A percentile compares a stretch with the other conserved stretches of the same genome.
Conservation (phyloP, 805 yeast species). For the Saccharomycopsis synnaedendra region DNA sequence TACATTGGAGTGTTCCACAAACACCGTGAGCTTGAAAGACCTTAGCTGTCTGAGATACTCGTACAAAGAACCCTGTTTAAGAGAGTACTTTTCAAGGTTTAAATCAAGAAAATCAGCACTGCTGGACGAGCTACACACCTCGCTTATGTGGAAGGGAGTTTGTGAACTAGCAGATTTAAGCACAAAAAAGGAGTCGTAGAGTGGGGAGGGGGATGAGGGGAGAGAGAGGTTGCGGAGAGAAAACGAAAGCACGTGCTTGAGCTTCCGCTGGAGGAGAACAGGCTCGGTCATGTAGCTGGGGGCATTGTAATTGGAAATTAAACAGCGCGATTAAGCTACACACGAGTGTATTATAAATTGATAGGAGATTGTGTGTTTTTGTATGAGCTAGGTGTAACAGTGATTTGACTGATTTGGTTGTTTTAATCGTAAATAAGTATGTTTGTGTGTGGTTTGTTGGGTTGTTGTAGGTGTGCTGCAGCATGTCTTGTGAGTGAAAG, state of each 20-base stretch:
- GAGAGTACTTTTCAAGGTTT: conserved; percentile 1
- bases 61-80: neutral
- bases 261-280: conserved; percentile 3
- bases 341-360: too few relatives aligned
- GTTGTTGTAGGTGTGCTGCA: too few relatives aligned
- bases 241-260: conserved; percentile 13
- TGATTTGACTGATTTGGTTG: too few relatives aligned
- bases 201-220: neutral
- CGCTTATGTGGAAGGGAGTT: conserved; percentile 16
- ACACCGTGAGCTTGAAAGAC: conserved; percentile 8
- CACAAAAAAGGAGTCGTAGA: conserved; percentile 6
- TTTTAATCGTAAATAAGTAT: too few relatives aligned
- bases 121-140: neutral
- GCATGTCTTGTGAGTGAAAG: too few relatives aligned
- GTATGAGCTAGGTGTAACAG: too few relatives aligned
- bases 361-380: too few relatives aligned
- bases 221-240: conserved; percentile 6
- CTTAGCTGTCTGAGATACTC: neutral
- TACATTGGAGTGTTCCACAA: neutral
- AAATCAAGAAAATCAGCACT: conserved; percentile 12
- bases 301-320: too few relatives aligned
- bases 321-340: too few relatives aligned
- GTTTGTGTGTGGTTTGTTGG: too few relatives aligned
- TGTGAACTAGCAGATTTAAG: neutral
- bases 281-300: neutral